Evolutionary conservation across 805 yeast genomes (phyloP), one percentile per base, ranked within the genome.

Genomic region (Candida ulmi): DNA sequence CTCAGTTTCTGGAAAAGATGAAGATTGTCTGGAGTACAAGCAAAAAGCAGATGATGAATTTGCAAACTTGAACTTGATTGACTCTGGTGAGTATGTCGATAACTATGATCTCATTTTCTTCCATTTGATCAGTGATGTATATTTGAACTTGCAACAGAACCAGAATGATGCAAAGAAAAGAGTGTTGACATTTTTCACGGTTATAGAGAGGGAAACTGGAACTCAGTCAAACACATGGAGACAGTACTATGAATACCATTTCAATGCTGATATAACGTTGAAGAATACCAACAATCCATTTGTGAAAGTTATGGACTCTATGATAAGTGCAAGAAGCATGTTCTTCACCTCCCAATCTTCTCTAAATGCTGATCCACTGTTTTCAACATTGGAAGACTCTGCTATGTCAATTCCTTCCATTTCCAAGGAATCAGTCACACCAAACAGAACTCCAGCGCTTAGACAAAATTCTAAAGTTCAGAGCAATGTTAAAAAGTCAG

Each of bases 371-470:
- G 79, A 76, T 50, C 80, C 83, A 0, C 66, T 71, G 25, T 65
- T 70, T 34, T 68, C 73, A 4, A 66, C 69, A 7, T 46, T 75
- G 32, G 71, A 64, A 36, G 80, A 76, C 28, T 71, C 80, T 1
- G 76, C 73, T 0, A 53, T 73, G 39, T 66, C 74, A 0, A 53
- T 70, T 9, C 77, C 79, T 0, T 61, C 71, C 24, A 47, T 47
- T 30, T 39, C 52, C 33, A 29, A 39, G 25, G 41, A 42, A 23
- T 28, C 16, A 2, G 23, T 36, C 8, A 25, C 44, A 13, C 36
- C 42, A 5, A n/a, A n/a, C n/a, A n/a, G n/a, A n/a, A n/a, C n/a
- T n/a, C 44, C 39, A 15, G 26, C 43, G 3, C 41, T 49, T 6
- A 49, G 45, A 19, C 25, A 25, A n/a, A 53, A 45, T 17, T 25